phyloP scores from a whole-genome alignment of 306 rosid species.

The Gleditsia sinensis region DNA sequence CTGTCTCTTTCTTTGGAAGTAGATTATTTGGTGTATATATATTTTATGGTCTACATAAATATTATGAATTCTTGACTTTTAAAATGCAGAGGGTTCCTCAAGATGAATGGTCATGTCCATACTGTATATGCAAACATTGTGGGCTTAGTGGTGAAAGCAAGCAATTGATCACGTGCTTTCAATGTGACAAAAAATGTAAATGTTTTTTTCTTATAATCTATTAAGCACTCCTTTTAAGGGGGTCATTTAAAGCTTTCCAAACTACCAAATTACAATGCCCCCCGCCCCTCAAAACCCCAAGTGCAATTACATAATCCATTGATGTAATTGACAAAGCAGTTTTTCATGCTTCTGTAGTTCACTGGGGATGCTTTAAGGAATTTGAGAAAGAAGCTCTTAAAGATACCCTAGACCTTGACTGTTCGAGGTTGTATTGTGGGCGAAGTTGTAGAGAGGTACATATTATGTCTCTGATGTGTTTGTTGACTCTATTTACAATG shows the following conservation, averaged over 20 bases:
- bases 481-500: not conserved
- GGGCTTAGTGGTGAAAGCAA: not conserved
- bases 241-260: not conserved
- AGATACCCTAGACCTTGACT: constrained; percentile 1
- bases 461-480: not conserved
- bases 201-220: not conserved
- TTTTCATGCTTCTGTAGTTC: constrained; percentile 38
- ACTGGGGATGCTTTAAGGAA: constrained; percentile 35
- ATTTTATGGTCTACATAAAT: not conserved
- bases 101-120: constrained; percentile 44
- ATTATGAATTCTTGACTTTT: not conserved
- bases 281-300: too few relatives aligned
- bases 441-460: constrained; percentile 37
- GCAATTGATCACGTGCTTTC: constrained; percentile 23
- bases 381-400: not conserved
- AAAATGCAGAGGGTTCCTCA: constrained; percentile 36
- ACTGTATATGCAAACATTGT: constrained; percentile 47
- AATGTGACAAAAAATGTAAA: constrained; percentile 43
- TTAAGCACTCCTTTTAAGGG: not conserved
- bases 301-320: not conserved
- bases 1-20: not conserved
- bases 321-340: not conserved
- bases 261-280: not conserved
- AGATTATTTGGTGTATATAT: not conserved
- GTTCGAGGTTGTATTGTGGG: constrained; percentile 20